Conservation (phyloP, 2,329 filamentous ascomycete genomes). For the Trichoderma afroharzianum region DNA sequence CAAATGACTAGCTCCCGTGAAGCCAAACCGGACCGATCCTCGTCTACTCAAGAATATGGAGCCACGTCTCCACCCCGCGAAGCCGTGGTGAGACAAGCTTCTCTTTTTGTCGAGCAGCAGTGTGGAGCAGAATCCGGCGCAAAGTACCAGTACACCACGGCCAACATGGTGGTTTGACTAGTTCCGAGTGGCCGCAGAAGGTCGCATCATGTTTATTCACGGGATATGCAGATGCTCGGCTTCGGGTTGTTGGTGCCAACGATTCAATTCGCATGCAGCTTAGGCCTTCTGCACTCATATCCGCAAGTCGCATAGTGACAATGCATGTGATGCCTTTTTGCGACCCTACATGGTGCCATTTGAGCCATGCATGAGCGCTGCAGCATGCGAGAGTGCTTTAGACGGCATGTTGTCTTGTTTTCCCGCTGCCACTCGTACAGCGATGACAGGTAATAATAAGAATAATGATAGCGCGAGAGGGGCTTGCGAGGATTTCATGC, state of each 20-base stretch:
- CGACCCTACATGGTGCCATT: constrained; percentile 15
- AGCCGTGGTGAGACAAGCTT: background rate
- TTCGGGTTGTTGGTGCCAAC: background rate
- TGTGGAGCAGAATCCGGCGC: constrained; percentile 1
- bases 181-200: constrained; percentile 1
- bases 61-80: background rate
- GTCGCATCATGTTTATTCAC: constrained; percentile 16
- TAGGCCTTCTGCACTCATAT: background rate
- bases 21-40: constrained; percentile 9
- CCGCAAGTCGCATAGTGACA: constrained; percentile 4
- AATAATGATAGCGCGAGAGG: background rate
- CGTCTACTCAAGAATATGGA: constrained; percentile 1
- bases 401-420: background rate
- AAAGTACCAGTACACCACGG: constrained; percentile 16
- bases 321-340: constrained; percentile 17
- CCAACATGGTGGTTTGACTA: constrained; percentile 9
- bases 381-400: background rate
- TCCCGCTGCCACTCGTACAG: background rate
- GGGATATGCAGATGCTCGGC: constrained; percentile 11
- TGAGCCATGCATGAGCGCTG: constrained; percentile 11
- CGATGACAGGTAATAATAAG: background rate
- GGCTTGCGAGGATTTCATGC: background rate
- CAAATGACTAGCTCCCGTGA: constrained; percentile 3
- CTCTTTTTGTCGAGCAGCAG: background rate
- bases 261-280: background rate